These are phyloP conservation scores for Pseudomonodictys pantanalensis DNA, from an alignment of 495 filamentous ascomycete species.

Conservation along the genomic window DNA sequence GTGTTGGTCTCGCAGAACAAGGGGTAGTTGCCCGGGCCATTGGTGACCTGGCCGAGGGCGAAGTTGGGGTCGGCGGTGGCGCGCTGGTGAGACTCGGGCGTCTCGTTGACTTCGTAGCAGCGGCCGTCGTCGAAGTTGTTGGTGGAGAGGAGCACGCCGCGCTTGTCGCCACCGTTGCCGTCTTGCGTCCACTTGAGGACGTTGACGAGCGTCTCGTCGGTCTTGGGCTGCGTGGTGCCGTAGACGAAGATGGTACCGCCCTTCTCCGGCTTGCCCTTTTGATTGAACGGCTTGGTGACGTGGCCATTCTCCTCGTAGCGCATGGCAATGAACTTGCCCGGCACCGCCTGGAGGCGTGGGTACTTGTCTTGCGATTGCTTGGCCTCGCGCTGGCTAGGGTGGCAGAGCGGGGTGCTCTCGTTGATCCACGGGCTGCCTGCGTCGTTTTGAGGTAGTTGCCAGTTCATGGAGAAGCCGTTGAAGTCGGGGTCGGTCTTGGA, in stretches of 20 bases:
- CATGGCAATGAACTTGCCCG: conserved; percentile 69
- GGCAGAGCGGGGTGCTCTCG: conserved; percentile 53
- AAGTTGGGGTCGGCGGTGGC: conserved; percentile 53
- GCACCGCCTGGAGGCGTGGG: conserved; percentile 61
- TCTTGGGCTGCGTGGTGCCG: conserved; percentile 65
- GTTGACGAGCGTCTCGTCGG: conserved; percentile 60
- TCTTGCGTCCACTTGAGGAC: conserved; percentile 76
- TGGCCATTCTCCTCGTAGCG: conserved; percentile 86
- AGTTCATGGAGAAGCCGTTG: conserved; percentile 50
- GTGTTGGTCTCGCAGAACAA: conserved; percentile 78
- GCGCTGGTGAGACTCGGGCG: conserved; percentile 50
- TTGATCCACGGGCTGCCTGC: conserved; percentile 43
- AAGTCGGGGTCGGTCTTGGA: conserved; percentile 50
- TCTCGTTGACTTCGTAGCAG: conserved; percentile 72
- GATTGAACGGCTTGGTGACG: conserved; percentile 62
- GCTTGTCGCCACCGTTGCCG: conserved; percentile 71
- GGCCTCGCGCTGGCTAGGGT: conserved; percentile 50
- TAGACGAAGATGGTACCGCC: conserved; percentile 79
- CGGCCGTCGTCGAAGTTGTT: conserved; percentile 62
- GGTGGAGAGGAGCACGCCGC: conserved; percentile 67
- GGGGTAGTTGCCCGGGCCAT: conserved; percentile 40
- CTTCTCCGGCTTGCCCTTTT: conserved; percentile 61
- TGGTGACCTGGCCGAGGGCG: conserved; percentile 23
- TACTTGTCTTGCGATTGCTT: conserved; percentile 52
- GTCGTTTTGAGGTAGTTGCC: conserved; percentile 50